Evolutionary conservation across 129 eudicot genomes (phyloP).

Genomic region (Pseudognaphalium luteoalbum): DNA sequence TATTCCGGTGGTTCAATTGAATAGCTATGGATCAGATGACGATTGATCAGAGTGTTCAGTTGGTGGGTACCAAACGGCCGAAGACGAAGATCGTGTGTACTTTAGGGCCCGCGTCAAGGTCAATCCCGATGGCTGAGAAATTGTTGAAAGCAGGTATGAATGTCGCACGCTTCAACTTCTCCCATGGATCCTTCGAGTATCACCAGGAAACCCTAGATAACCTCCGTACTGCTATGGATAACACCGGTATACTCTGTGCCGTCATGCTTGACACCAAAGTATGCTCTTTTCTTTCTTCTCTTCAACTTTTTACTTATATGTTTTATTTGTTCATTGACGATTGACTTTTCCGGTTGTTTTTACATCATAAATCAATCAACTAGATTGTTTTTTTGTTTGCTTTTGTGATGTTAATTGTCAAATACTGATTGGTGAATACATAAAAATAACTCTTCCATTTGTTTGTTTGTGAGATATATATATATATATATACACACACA

Average conservation of each 20-base stretch:
- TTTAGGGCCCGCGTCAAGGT: constrained; percentile 65
- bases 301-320: not conserved
- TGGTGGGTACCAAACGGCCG: constrained; percentile 43
- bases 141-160: constrained; percentile 67
- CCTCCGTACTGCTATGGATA: constrained; percentile 54
- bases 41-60: constrained; percentile 30
- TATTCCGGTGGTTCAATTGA: not conserved
- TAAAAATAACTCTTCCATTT: constrained; percentile 7
- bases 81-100: constrained; percentile 79
- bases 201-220: constrained; percentile 69
- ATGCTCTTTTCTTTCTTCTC: not conserved
- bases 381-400: not conserved
- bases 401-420: constrained; percentile 22
- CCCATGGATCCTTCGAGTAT: constrained; percentile 64
- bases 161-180: constrained; percentile 73
- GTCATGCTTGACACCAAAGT: constrained; percentile 78
- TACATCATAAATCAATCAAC: too few relatives aligned
- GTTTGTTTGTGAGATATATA: constrained; percentile 14
- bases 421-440: not conserved
- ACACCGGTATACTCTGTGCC: constrained; percentile 61
- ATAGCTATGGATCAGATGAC: constrained; percentile 31
- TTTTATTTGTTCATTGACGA: not conserved
- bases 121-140: constrained; percentile 59
- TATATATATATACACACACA: too few relatives aligned
- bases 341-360: not conserved